Percentiles rank a stretch among this genome's conserved stretches.
phyloP scores from a whole-genome alignment of 2,329 filamentous ascomycete species.

The Penicillium sp. region DNA sequence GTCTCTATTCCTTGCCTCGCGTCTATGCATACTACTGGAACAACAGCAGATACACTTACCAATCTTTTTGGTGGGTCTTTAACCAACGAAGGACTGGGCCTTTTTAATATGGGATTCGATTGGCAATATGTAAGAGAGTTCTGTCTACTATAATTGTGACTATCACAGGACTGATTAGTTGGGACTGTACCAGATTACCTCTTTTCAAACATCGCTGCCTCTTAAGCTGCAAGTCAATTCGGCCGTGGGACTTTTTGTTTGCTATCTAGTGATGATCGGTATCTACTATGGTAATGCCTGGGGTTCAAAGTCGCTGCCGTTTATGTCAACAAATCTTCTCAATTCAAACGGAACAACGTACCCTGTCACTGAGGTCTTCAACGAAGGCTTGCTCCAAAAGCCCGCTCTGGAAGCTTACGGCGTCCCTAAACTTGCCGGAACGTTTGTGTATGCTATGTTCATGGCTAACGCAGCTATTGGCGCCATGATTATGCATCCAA shows the following conservation, averaged over 20 bases:
- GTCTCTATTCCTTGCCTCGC: conserved; percentile 54
- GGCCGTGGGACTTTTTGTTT: conserved; percentile 46
- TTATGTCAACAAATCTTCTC: conserved; percentile 52
- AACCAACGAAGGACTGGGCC: conserved; percentile 52
- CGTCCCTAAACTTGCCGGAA: conserved; percentile 46
- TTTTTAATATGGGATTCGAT: conserved; percentile 51
- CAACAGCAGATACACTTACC: conserved; percentile 42
- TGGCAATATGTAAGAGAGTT: conserved; percentile 43
- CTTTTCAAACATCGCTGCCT: conserved; percentile 51
- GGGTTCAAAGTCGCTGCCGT: conserved; percentile 46
- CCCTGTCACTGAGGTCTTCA: conserved; percentile 42
- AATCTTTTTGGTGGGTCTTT: conserved; percentile 51
- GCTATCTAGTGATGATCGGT: conserved; percentile 48
- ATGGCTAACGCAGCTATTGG: conserved; percentile 59
- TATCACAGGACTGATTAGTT: background rate
- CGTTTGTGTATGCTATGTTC: conserved; percentile 52
- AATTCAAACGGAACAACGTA: conserved; percentile 40
- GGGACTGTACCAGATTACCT: conserved; percentile 46
- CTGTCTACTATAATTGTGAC: too few relatives aligned
- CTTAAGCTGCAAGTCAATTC: conserved; percentile 49
- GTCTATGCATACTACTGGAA: conserved; percentile 48
- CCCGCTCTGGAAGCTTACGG: conserved; percentile 42
- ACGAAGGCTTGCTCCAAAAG: conserved; percentile 18
- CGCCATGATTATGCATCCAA: conserved; percentile 50
- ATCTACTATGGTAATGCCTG: conserved; percentile 53